phyloP scores from a whole-genome alignment of 78 protist species.

The Emiliania huxleyi region DNA sequence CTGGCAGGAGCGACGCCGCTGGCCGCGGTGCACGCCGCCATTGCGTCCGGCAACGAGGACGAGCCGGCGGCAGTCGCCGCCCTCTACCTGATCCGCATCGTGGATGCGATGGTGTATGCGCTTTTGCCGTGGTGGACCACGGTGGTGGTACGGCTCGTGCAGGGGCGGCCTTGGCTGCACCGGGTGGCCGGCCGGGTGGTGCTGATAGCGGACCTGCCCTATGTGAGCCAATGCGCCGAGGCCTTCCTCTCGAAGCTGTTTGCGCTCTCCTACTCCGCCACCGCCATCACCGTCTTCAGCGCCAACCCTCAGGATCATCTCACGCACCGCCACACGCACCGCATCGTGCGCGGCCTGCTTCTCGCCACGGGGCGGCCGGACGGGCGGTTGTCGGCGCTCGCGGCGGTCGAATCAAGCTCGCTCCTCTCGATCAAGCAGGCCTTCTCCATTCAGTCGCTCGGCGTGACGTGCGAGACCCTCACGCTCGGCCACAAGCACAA shows the following conservation, averaged over 20 bases:
- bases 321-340: conserved; percentile 37
- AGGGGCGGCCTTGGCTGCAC: not conserved
- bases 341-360: conserved; percentile 31
- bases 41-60: no score
- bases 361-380: conserved; percentile 44
- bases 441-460: not conserved
- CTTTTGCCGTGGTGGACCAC: no score
- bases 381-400: conserved; percentile 29
- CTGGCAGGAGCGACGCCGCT: not conserved
- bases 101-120: not conserved
- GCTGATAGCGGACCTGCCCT: not conserved
- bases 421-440: not conserved
- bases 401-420: not conserved
- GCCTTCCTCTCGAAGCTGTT: conserved; percentile 29
- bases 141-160: not conserved
- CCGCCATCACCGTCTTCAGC: not conserved
- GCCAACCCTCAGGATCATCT: not conserved
- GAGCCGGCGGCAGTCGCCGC: no score
- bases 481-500: not conserved
- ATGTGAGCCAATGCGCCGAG: conserved; percentile 21
- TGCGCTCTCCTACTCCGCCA: conserved; percentile 26
- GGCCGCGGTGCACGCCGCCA: no score
- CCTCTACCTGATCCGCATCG: not conserved
- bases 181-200: not conserved
- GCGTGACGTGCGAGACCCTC: not conserved